Evolutionary conservation across 2,329 filamentous ascomycete species (phyloP), one percentile per base, ranked within the genome.

Genomic region (Setomelanomma holmii): DNA sequence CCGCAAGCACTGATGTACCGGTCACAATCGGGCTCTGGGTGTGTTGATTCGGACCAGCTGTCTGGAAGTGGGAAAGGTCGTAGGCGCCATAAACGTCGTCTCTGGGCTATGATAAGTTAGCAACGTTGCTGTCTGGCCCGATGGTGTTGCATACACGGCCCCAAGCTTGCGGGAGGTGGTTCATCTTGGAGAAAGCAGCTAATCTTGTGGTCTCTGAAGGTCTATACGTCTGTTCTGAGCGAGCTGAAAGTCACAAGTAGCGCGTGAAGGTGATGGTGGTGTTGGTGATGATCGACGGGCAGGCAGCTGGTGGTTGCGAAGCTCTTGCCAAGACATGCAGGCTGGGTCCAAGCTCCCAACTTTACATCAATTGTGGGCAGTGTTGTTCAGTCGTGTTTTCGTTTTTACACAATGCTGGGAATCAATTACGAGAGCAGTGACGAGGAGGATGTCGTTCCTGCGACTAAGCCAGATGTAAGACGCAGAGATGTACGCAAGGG

Each of bases 11-110:
- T 46, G 95, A 98, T 43, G 95, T 98, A 72, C 95, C 95, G 45
- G 95, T 99, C 57, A 99, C 95, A 64, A 96, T 89, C 69, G 95
- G 95, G 24, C 87, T 87, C 79, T 96, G 92, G 49, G 95, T 97
- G 78, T 96, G 91, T 71, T 92, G 86, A 12, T 61, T 72, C 52
- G 93, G 91, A 47, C 81, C 83, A 49, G 81, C 83, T 66, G 79
- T 80, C 67, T 90, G 86, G 73, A 98, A 88, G 76, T 93, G 93
- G 53, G 92, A 90, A 72, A 83, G 81, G 79, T 98, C 91, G 79
- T 99, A 99, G 69, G 89, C 83, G 68, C 95, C 95, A 80, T 98
- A 99, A 72, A 98, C 84, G 78, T 99, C 95, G 79, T 99, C 91
- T 84, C 95, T 89, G 74, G 95, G 95, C 95, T 99, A 53, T 49